A percentile compares a stretch with the other conserved stretches of the same genome.
phyloP scores from a whole-genome alignment of 176 grass and related monocot genomes.

The Rhipidocladum racemiflorum region DNA sequence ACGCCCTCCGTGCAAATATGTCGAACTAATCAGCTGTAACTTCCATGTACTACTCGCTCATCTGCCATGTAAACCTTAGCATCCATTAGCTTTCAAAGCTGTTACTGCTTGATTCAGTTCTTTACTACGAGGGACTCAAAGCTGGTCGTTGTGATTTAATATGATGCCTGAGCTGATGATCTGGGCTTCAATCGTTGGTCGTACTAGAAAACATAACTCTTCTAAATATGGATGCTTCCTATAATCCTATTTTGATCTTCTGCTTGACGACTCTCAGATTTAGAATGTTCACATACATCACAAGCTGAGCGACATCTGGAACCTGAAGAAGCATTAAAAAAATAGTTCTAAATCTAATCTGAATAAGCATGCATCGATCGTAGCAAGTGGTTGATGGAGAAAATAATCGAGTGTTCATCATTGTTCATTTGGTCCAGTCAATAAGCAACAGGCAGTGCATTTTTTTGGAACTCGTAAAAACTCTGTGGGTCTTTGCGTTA shows the following conservation, averaged over 20 bases:
- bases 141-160: not conserved
- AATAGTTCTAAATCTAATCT: not conserved
- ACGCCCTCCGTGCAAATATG: slow-evolving; percentile 33
- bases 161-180: not conserved
- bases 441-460: no score
- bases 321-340: not conserved
- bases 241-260: not conserved
- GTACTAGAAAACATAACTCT: not conserved
- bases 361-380: not conserved
- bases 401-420: not conserved
- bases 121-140: not conserved
- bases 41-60: slow-evolving; percentile 7
- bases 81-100: not conserved
- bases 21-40: slow-evolving; percentile 43
- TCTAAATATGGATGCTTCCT: not conserved
- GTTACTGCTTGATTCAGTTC: not conserved
- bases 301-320: not conserved
- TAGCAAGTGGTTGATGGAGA: not conserved
- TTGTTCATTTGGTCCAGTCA: no score
- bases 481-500: not conserved
- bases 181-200: not conserved
- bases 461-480: no score
- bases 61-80: slow-evolving; percentile 23
- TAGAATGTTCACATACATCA: not conserved
- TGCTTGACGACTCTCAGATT: not conserved